Base-by-base conservation (phyloP, 192 early-diverging fungal species). In the Coemansia sp. region DNA sequence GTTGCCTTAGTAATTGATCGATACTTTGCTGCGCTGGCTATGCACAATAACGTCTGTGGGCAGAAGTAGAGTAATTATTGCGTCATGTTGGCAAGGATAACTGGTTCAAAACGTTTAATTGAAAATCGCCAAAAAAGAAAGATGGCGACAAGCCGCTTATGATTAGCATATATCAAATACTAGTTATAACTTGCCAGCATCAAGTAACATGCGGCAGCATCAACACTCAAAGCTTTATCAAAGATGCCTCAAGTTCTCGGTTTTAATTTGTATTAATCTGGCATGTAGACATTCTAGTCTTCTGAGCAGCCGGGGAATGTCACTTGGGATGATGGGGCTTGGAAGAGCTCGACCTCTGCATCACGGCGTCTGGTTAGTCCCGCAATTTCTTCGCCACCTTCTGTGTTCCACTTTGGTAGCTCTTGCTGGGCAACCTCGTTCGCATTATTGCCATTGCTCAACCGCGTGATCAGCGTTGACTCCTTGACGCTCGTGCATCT, bases 1-100 rank as follows among this genome's bases (percentile, higher is more conserved):
- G 70, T 55, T 4, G 45, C 62, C 1, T 29, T 39, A 27, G 60
- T 68, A 35, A 75, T 41, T 10, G 14, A 39, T 9, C 21, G 2
- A 4, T 35, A 66, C 0, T 17, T 47, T 23, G 53, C 23, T 23
- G 53, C 24, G n/a, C 24, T 12, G 15, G 48, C 48, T 49, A 49
- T 21, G 14, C 48, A 49, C 14, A 14, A 14, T 49, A 49, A 9
- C 2, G 21, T n/a, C 27, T 3, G 5, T 5, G 27, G 2, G 27
- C 27, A 27, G 2, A 27, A 27, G 5, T 27, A 27, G 27, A 27
- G 27, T 27, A 27, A 27, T 5, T 5, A 27, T 27, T 27, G 27
- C 27, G 27, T 27, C 27, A 5, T 27, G 27, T 5, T 3, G 2
- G 27, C 5, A 27, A 5, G 27, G 5, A 27, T 27, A 27, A 27